Base-by-base conservation (phyloP, 768 basidiomycete genomes). In the Russula sp. region DNA sequence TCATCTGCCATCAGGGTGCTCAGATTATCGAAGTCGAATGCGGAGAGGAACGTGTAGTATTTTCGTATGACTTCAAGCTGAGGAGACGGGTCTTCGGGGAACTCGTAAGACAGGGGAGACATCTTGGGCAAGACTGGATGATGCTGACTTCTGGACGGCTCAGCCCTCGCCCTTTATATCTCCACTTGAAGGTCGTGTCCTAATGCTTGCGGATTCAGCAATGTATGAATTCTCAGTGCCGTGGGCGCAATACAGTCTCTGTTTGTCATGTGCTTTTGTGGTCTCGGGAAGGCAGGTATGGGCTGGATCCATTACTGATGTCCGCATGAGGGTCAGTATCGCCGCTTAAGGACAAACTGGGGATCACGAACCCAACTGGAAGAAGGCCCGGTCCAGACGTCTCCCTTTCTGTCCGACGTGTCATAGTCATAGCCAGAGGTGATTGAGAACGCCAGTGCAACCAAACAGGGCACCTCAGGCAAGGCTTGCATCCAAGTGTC, bases 31-130 rank as follows among this genome's bases (percentile, higher is more conserved):
- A 49, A 4, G 48, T 56, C 34, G 26, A 22, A 62, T 1, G 5
- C 36, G 14, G 46, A 9, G 48, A 57, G 24, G 48, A 6, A 62
- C 13, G 50, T n/a, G 11, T 54, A 20, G 28, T 46, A 46, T 6
- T 61, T 53, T n/a, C n/a, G 36, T 20, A 54, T 26, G 36, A 30
- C 38, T 50, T 38, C 38, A 34, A 62, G 24, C 7, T 56, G 54
- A 0, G 13, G 32, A 48, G 42, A 55, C 8, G 60, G 40, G 22
- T 2, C 5, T 20, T 28, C n/a, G 32, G 53, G 53, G 16, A 48
- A 62, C 5, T 38, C 51, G 53, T 53, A 62, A 22, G 22, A 16
- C 22, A 7, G 30, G 16, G 18, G 30, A 11, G n/a, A 38, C 61
- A 49, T 62, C 9, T 26, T 56, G 34, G 6, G 20, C 20, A n/a